Conservation (phyloP, 768 basidiomycete species). For the Porpolomopsis calyptriformis region DNA sequence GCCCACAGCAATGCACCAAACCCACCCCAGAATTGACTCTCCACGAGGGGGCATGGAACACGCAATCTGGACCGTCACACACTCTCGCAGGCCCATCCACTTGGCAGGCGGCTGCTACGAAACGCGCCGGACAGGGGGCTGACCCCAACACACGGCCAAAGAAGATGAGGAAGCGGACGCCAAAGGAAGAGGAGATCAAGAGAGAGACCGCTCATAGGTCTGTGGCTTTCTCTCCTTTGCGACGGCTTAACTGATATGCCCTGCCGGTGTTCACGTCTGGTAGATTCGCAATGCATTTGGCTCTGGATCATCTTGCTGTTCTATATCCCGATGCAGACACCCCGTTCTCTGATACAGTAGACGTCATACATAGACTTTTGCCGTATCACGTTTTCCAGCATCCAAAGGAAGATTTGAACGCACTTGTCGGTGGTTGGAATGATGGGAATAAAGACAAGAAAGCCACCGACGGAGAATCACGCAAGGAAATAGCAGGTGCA, state of each 20-base stretch:
- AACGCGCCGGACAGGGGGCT: neutral
- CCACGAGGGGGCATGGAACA: neutral
- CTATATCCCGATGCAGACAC: slow-evolving; percentile 59
- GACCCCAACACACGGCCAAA: slow-evolving; percentile 15
- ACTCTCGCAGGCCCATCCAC: slow-evolving; percentile 20
- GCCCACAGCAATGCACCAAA: neutral
- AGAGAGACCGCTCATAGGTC: slow-evolving; percentile 42
- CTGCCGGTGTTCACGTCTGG: slow-evolving; percentile 1
- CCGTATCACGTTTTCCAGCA: slow-evolving; percentile 78
- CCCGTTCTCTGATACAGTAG: slow-evolving; percentile 51
- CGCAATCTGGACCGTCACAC: slow-evolving; percentile 8
- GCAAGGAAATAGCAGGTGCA: slow-evolving; percentile 43
- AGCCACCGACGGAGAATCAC: slow-evolving; percentile 33
- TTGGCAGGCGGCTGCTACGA: slow-evolving; percentile 16
- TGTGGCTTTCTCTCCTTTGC: slow-evolving; percentile 10
- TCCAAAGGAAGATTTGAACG: slow-evolving; percentile 51
- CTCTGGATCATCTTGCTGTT: slow-evolving; percentile 50
- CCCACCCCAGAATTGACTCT: neutral
- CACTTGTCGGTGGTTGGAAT: slow-evolving; percentile 14
- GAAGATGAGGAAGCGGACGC: slow-evolving; percentile 27
- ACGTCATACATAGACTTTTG: slow-evolving; percentile 60
- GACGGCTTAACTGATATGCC: neutral
- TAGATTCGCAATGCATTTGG: slow-evolving; percentile 47
- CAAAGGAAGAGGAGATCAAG: slow-evolving; percentile 43
- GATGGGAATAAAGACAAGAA: slow-evolving; percentile 22